These are phyloP conservation scores for Albophoma yamanashiensis DNA, from an alignment of 2,329 filamentous ascomycete genomes.

Conservation along the genomic window DNA sequence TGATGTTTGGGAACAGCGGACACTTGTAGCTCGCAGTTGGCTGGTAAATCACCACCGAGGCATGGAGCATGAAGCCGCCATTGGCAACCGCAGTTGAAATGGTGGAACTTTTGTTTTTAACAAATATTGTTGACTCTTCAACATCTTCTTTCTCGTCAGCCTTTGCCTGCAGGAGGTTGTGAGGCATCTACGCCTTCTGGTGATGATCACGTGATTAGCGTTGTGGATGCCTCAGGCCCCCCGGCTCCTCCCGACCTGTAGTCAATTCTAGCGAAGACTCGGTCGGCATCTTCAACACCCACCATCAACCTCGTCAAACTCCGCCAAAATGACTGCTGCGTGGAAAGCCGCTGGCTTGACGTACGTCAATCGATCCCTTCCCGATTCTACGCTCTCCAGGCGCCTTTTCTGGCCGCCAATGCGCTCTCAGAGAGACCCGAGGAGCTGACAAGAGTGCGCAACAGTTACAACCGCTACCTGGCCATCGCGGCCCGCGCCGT, in stretches of 20 bases:
- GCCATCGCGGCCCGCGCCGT: constrained; percentile 88
- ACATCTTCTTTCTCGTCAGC: not conserved
- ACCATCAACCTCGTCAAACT: constrained; percentile 19
- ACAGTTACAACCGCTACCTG: constrained; percentile 99
- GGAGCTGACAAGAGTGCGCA: constrained; percentile 22
- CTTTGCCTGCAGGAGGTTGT: not conserved
- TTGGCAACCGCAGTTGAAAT: too few species aligned
- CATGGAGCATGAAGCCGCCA: not conserved
- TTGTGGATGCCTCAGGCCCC: constrained; percentile 19
- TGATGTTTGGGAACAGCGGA: too few species aligned
- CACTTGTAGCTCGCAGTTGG: not conserved
- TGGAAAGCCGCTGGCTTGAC: constrained; percentile 98
- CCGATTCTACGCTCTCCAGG: not conserved
- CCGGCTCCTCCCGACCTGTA: constrained; percentile 12
- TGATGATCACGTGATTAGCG: constrained; percentile 10
- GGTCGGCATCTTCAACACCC: constrained; percentile 23
- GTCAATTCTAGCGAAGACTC: constrained; percentile 25
- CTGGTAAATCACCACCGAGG: not conserved
- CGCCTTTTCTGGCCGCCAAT: not conserved
- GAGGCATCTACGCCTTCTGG: too few species aligned
- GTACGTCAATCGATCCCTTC: constrained; percentile 47
- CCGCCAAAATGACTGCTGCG: constrained; percentile 81
- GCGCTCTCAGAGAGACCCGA: constrained; percentile 3
- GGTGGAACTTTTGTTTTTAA: not conserved
- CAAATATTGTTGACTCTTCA: not conserved